Conservation (phyloP, 2,329 filamentous ascomycete genomes). For the Lasiodiplodia gonubiensis region DNA sequence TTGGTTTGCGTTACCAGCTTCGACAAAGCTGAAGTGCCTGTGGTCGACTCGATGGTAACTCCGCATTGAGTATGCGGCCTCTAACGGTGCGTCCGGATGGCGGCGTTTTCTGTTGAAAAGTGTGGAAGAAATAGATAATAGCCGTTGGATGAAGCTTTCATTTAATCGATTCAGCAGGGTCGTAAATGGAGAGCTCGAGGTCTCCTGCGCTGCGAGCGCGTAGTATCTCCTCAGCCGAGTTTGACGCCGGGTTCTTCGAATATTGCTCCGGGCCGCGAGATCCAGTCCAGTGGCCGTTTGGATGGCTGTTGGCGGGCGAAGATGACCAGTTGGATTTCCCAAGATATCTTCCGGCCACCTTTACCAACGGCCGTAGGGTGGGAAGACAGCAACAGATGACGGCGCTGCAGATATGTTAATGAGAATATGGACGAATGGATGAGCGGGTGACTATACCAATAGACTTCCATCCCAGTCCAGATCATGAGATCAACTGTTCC, state of each 20-base stretch:
- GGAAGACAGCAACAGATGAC: slow-evolving; percentile 1
- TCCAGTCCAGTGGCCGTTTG: neutral
- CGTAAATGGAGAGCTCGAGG: neutral
- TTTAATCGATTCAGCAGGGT: neutral
- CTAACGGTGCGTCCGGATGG: no score
- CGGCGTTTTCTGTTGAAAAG: no score
- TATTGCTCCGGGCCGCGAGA: neutral
- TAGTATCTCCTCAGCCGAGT: neutral
- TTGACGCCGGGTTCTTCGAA: neutral
- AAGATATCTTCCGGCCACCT: neutral
- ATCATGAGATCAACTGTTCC: slow-evolving; percentile 5
- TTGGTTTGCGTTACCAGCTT: no score
- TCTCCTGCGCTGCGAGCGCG: neutral
- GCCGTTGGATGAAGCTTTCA: no score
- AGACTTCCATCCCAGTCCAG: neutral
- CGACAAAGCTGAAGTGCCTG: no score
- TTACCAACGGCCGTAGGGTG: neutral
- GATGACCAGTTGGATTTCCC: neutral
- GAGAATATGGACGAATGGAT: neutral
- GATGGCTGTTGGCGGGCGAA: neutral
- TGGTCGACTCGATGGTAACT: no score
- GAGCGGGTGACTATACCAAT: neutral
- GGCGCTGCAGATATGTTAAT: neutral
- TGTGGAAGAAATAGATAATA: no score
- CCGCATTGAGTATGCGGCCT: no score